These are phyloP conservation scores for Pseudogymnoascus sp. DNA, from an alignment of 2,329 filamentous ascomycete genomes.

Conservation along the genomic window DNA sequence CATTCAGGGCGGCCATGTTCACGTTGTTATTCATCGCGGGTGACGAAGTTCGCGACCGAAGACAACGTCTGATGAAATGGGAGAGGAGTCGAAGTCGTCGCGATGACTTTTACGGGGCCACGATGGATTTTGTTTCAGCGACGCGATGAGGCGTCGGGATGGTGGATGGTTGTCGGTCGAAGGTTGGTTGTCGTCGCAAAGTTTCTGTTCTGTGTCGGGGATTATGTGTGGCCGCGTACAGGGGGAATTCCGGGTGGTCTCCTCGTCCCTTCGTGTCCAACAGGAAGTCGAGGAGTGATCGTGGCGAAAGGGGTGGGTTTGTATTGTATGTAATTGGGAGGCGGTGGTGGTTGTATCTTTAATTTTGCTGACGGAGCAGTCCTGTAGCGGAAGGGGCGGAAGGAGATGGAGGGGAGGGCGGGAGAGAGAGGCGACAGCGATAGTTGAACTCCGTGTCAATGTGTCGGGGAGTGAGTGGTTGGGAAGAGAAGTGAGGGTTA, in stretches of 20 bases:
- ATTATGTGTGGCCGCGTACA: not conserved
- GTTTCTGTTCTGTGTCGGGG: not conserved
- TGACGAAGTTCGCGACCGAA: constrained; percentile 7
- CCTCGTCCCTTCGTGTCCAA: not conserved
- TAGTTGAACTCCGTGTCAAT: not conserved
- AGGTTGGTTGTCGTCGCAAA: not conserved
- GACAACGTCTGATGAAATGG: constrained; percentile 4
- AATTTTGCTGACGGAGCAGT: not conserved
- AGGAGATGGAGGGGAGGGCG: not conserved
- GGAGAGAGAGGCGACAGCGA: not conserved
- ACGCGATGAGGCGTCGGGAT: not conserved
- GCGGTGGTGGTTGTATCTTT: not conserved
- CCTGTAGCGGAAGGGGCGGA: not conserved
- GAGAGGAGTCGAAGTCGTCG: not conserved
- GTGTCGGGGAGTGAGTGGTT: not conserved
- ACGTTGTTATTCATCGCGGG: constrained; percentile 28
- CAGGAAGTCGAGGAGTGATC: not conserved
- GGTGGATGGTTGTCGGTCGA: not conserved
- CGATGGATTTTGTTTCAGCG: not conserved
- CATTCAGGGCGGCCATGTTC: constrained; percentile 57
- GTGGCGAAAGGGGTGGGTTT: not conserved
- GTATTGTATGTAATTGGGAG: not conserved
- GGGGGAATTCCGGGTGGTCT: not conserved
- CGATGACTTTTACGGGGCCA: constrained; percentile 8
- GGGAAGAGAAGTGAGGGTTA: not conserved